Conservation (phyloP, 352 stramenopile species). For the Phytophthora lateralis region DNA sequence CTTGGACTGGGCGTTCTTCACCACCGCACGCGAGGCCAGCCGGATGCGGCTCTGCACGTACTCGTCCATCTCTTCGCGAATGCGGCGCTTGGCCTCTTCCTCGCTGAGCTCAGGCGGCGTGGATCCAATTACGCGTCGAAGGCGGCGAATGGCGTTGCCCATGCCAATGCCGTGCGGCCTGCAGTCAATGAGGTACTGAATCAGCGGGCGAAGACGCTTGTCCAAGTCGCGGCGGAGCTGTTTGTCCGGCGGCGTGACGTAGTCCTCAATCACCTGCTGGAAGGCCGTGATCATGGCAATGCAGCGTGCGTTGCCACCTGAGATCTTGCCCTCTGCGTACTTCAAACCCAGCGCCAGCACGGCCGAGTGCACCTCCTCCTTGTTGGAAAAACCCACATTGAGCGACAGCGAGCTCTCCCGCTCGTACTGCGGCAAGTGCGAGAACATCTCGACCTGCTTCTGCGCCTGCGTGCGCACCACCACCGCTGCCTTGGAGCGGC, state of each 20-base stretch:
- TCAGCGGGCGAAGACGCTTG: slow-evolving; percentile 91
- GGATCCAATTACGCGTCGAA: slow-evolving; percentile 91
- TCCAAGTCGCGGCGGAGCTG: slow-evolving; percentile 86
- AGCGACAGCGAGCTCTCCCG: slow-evolving; percentile 77
- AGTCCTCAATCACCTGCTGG: slow-evolving; percentile 91
- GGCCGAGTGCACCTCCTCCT: slow-evolving; percentile 87
- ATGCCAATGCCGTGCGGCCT: slow-evolving; percentile 94
- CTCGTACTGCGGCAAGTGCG: slow-evolving; percentile 86
- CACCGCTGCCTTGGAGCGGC: slow-evolving; percentile 70
- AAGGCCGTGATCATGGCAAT: slow-evolving; percentile 95
- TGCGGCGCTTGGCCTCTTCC: slow-evolving; percentile 79
- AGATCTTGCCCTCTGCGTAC: slow-evolving; percentile 91
- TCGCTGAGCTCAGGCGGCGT: slow-evolving; percentile 88
- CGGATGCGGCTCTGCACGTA: slow-evolving; percentile 95
- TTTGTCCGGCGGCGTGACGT: slow-evolving; percentile 79
- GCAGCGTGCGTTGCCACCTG: slow-evolving; percentile 91
- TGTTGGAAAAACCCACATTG: slow-evolving; percentile 75
- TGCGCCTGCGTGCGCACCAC: slow-evolving; percentile 78
- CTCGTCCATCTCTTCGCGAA: slow-evolving; percentile 92
- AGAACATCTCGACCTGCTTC: slow-evolving; percentile 86
- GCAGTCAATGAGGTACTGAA: slow-evolving; percentile 96
- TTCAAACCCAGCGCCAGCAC: slow-evolving; percentile 92
- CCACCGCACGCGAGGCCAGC: slow-evolving; percentile 91
- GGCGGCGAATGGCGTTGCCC: slow-evolving; percentile 93
- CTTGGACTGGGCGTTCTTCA: slow-evolving; percentile 86